Evolutionary conservation across 371 early-diverging fungal species (phyloP), one percentile per base, ranked within the genome.

Genomic region (Nosema muscidifuracis): DNA sequence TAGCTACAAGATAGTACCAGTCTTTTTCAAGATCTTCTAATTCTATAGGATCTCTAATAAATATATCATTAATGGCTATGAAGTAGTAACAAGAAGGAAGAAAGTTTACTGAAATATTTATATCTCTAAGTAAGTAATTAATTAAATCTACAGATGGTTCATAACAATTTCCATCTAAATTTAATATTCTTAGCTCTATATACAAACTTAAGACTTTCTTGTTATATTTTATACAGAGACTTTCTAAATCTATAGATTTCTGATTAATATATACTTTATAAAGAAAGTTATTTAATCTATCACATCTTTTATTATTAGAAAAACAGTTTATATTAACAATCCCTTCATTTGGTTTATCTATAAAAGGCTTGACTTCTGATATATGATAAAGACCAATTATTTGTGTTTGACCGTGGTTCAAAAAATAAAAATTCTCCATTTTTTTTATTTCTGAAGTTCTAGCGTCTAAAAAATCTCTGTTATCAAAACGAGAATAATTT

Each of bases 271-370:
- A 69, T 20, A 69, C 50, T 51, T 58, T 69, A 34, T 69, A 20
- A 1, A 69, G 24, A 31, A 69, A 61, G 36, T 40, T 58, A 7
- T 43, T 31, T 2, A 69, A 24, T 47, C 22, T 69, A 22, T 69
- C 70, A 34, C 31, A 12, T 38, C 62, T 60, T 50, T 34, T 69
- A 31, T 34, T 28, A 34, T 24, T 51, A 13, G n/a, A 24, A 15
- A 61, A 31, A 24, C 24, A 33, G n/a, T 38, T 44, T 31, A 60
- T 61, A 9, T 18, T 31, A 10, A 69, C 16, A 26, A 69, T 60
- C 50, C 70, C 70, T 50, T 69, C 70, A 15, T 60, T 40, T 0
- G 70, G 62, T 51, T 34, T 69, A 34, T 69, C 70, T 4, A 69
- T 36, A 18, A 43, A 69, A n/a, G 70, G 70, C 20, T 20, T 69